phyloP scores from a whole-genome alignment of 164 flowering plant species.

The Chimonanthus salicifolius region DNA sequence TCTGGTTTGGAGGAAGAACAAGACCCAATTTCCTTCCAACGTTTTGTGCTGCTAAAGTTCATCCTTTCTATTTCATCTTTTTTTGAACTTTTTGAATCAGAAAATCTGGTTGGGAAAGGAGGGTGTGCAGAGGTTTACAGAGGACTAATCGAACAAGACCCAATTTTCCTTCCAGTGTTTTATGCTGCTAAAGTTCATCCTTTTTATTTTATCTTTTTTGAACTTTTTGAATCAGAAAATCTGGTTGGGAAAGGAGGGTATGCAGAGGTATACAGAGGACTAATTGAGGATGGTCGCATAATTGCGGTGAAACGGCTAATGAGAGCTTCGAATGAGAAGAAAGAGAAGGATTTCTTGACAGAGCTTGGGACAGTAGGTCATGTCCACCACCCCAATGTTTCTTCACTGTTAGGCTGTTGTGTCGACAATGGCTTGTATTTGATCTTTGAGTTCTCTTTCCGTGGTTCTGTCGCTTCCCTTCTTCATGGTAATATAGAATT shows the following conservation, averaged over 20 bases:
- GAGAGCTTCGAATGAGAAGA: constrained; percentile 59
- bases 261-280: constrained; percentile 91
- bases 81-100: constrained; percentile 1
- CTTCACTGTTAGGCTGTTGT: constrained; percentile 76
- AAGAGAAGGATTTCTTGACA: constrained; percentile 80
- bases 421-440: constrained; percentile 85
- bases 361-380: constrained; percentile 93
- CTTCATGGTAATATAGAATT: constrained; percentile 63
- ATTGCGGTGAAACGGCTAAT: constrained; percentile 80
- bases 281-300: constrained; percentile 49
- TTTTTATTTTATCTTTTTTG: not conserved
- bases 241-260: constrained; percentile 91
- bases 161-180: not conserved
- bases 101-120: constrained; percentile 63
- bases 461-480: constrained; percentile 86
- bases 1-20: not conserved
- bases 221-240: constrained; percentile 41
- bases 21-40: not conserved
- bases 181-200: not conserved
- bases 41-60: not conserved
- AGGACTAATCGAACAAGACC: constrained; percentile 36
- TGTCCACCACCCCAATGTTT: constrained; percentile 76
- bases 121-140: constrained; percentile 94
- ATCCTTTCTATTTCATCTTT: not conserved
- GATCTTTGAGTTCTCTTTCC: constrained; percentile 72